Percentiles rank a stretch among this genome's conserved stretches.
These are phyloP conservation scores for Torulaspora gathmanii DNA, from an alignment of 805 yeast genomes.

Conservation along the genomic window DNA sequence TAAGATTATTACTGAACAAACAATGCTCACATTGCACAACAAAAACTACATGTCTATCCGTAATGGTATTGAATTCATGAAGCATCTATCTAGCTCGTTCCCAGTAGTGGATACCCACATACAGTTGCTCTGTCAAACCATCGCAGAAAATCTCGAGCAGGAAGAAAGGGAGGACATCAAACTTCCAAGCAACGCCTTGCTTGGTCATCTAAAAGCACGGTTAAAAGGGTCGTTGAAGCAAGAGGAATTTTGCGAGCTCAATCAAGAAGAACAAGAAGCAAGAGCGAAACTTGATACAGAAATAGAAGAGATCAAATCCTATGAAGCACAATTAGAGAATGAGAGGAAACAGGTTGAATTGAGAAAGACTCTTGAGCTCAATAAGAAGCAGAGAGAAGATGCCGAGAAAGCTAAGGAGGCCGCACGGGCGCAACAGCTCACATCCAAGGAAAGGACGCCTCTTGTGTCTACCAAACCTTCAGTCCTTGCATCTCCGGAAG, in stretches of 20 bases:
- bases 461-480: background rate
- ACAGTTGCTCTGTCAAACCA: constrained; percentile 42
- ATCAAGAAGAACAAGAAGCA: constrained; percentile 18
- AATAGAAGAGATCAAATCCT: constrained; percentile 20
- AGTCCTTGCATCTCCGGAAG: constrained; percentile 6
- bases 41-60: constrained; percentile 71
- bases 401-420: constrained; percentile 11
- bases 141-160: constrained; percentile 44
- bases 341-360: constrained; percentile 26
- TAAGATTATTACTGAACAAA: constrained; percentile 38
- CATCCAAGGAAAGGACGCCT: constrained; percentile 1
- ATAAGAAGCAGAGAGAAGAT: constrained; percentile 15
- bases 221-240: constrained; percentile 46
- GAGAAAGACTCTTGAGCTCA: constrained; percentile 22
- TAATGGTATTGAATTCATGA: constrained; percentile 73
- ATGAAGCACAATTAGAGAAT: constrained; percentile 18
- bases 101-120: constrained; percentile 70
- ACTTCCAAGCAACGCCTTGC: constrained; percentile 66
- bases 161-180: constrained; percentile 79
- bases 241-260: constrained; percentile 53
- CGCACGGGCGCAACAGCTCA: background rate
- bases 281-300: constrained; percentile 14
- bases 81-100: constrained; percentile 55
- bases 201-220: constrained; percentile 59
- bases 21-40: constrained; percentile 21